phyloP scores from a whole-genome alignment of 257 asterid species.

The Ehretia macrophylla region DNA sequence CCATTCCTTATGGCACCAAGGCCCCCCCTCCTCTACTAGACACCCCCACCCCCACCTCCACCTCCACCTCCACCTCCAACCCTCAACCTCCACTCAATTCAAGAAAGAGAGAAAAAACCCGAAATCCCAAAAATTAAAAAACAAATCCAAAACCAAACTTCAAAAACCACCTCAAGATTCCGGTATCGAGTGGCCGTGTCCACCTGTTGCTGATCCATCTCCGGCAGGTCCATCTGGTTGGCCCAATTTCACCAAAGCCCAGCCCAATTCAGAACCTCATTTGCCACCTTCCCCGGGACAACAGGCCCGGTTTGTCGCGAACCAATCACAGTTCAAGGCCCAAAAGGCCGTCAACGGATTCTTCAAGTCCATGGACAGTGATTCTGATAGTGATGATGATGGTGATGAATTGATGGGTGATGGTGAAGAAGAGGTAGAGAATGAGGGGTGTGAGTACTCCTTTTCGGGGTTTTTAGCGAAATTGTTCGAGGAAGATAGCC shows the following conservation, averaged over 20 bases:
- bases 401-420: slow-evolving; percentile 31
- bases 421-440: slow-evolving; percentile 21
- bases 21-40: slow-evolving; percentile 48
- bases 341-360: slow-evolving; percentile 27
- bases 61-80: slow-evolving; percentile 21
- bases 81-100: slow-evolving; percentile 26
- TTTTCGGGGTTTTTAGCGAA: slow-evolving; percentile 29
- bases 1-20: slow-evolving; percentile 70
- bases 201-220: slow-evolving; percentile 27
- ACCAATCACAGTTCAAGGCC: slow-evolving; percentile 47
- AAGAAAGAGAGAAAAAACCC: slow-evolving; percentile 26
- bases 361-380: slow-evolving; percentile 21
- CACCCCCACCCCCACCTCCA: no score
- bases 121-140: not conserved
- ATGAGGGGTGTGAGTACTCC: slow-evolving; percentile 18
- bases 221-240: slow-evolving; percentile 31
- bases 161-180: slow-evolving; percentile 18
- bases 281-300: slow-evolving; percentile 30
- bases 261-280: slow-evolving; percentile 17
- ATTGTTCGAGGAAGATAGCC: slow-evolving; percentile 42
- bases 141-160: not conserved
- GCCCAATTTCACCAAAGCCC: slow-evolving; percentile 16
- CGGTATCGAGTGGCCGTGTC: slow-evolving; percentile 51
- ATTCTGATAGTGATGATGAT: no score
- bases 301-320: slow-evolving; percentile 23